Evolutionary conservation across 202 grass and related monocot species (phyloP), one percentile per base, ranked within the genome.

Genomic region (Bolboschoenoplectus hybrid): DNA sequence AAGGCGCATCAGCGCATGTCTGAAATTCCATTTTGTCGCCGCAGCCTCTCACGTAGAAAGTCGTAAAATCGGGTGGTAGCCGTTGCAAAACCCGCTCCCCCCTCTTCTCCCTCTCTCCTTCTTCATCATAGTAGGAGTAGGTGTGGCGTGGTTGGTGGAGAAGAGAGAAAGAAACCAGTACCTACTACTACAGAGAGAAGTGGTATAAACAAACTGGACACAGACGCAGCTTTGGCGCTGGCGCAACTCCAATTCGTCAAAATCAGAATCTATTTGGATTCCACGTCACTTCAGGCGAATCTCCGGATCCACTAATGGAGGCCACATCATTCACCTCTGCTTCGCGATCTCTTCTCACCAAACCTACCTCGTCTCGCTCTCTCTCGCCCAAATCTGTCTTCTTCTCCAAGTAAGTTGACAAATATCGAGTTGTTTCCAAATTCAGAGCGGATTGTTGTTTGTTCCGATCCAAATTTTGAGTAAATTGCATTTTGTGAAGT

Each of bases 321-420:
- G 76, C 62, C 45, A 70, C 60, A 16, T 49, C 82, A 39, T 45
- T 45, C 40, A 34, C 86, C 20, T 83, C 47, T 74, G 58, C 61
- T 57, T 87, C 85, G 16, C 57, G 67, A 8, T 32, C 50, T 47
- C 26, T 51, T n/a, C 52, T 81, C 78, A 12, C 67, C 39, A 58
- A 65, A 36, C 77, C 7, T 46, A 80, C 49, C 16, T 80, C 82
- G 46, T 63, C 39, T 57, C 80, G 12, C 50, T 80, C 10, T 85
- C 86, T 41, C 74, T 71, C 63, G 74, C 8, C 82, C 39, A 63
- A 26, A 38, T 85, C 85, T 77, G 49, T 88, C 85, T 92, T 86
- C 75, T 91, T 92, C 63, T 74, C 85, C 85, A 90, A 36, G 92
- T 92, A 89, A 92, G 87, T 46, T 78, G 6, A 52, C 71, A 2